These are phyloP conservation scores for Sarocladiaceae sp. DNA, from an alignment of 2,329 filamentous ascomycete species.

Conservation along the genomic window DNA sequence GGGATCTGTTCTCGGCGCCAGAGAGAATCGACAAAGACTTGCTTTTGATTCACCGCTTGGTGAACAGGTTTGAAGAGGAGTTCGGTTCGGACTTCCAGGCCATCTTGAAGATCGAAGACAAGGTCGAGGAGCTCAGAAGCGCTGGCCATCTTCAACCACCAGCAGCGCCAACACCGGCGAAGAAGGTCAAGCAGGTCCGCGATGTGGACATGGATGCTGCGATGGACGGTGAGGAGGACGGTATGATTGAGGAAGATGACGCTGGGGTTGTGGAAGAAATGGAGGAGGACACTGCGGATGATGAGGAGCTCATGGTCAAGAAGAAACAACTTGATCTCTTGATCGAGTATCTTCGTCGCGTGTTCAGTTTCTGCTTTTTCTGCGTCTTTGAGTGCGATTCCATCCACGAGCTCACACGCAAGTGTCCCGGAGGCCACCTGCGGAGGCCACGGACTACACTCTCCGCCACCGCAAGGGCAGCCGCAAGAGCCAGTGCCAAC, in stretches of 20 bases:
- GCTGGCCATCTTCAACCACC: conserved; percentile 73
- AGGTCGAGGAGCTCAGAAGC: conserved; percentile 74
- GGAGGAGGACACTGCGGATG: conserved; percentile 80
- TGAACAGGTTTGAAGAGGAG: conserved; percentile 80
- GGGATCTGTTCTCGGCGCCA: conserved; percentile 93
- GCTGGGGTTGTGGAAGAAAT: conserved; percentile 75
- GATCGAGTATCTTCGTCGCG: conserved; percentile 92
- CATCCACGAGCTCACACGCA: conserved; percentile 89
- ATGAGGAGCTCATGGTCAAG: conserved; percentile 82
- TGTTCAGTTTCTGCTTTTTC: conserved; percentile 99
- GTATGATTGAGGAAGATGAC: conserved; percentile 72
- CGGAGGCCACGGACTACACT: conserved; percentile 84
- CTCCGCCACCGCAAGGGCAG: conserved; percentile 75
- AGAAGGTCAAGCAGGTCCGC: conserved; percentile 58
- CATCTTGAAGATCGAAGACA: conserved; percentile 75
- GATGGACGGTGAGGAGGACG: conserved; percentile 62
- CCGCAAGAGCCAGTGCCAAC: conserved; percentile 77
- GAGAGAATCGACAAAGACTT: conserved; percentile 92
- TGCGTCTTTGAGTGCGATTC: conserved; percentile 99
- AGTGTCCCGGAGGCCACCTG: conserved; percentile 96
- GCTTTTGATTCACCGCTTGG: conserved; percentile 73
- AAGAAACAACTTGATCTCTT: conserved; percentile 96
- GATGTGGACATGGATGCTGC: conserved; percentile 57
- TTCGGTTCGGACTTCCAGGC: conserved; percentile 75
- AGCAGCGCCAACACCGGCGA: conserved; percentile 43